A percentile compares a stretch with the other conserved stretches of the same genome.
phyloP scores from a whole-genome alignment of 2,329 filamentous ascomycete genomes.

The Cytospora piceae region DNA sequence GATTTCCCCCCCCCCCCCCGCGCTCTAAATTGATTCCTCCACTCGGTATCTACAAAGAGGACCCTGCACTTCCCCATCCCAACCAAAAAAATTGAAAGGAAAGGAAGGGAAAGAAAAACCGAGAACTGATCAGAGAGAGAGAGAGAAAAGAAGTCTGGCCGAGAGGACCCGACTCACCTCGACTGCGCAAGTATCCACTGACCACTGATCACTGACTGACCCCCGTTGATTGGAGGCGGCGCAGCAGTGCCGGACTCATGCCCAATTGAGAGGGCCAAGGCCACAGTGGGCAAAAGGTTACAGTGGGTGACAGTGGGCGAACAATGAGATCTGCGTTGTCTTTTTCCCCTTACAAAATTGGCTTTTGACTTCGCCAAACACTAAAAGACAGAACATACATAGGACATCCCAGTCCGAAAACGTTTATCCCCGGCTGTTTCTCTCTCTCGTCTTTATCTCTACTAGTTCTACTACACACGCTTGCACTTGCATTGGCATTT shows the following conservation, averaged over 20 bases:
- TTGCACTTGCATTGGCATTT: conserved; percentile 2
- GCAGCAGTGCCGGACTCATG: background rate
- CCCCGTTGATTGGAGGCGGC: background rate
- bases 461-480: conserved; percentile 19
- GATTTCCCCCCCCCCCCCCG: too few relatives aligned
- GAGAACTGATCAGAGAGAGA: background rate
- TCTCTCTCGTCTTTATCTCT: conserved; percentile 13
- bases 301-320: background rate
- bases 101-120: too few relatives aligned
- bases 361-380: conserved; percentile 3
- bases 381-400: conserved; percentile 5
- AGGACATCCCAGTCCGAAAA: conserved; percentile 29
- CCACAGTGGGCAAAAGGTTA: background rate
- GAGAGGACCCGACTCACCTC: background rate
- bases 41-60: background rate
- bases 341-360: conserved; percentile 11
- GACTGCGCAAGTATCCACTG: background rate
- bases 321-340: background rate
- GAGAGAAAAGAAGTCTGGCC: background rate
- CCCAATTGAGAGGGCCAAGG: background rate
- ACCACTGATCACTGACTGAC: background rate
- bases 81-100: background rate
- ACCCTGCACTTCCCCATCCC: background rate
- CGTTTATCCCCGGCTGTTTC: conserved; percentile 17
- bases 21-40: background rate